Evolutionary conservation across 306 rosid genomes (phyloP).

Genomic region (Cicer yamashitae): DNA sequence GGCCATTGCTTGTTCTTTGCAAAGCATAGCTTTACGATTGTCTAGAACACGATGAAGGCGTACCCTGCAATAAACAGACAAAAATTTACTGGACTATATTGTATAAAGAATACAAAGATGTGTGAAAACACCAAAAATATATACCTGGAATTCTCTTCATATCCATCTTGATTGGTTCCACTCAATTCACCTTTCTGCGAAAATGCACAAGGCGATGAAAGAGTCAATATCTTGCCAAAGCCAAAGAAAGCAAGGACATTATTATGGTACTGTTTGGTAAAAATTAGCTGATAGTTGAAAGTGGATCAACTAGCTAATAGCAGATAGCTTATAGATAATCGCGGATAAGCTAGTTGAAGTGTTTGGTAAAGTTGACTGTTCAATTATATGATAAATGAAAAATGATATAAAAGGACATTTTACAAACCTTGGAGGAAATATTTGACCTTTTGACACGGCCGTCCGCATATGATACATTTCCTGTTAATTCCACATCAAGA

Average conservation of each 20-base stretch:
- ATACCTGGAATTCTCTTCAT: constrained; percentile 91
- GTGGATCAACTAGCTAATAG: too few species aligned
- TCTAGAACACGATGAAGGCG: constrained; percentile 92
- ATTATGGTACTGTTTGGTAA: too few species aligned
- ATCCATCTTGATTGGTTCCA: constrained; percentile 55
- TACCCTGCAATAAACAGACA: constrained; percentile 65
- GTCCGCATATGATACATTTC: constrained; percentile 57
- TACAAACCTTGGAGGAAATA: constrained; percentile 60
- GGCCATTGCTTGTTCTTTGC: constrained; percentile 99
- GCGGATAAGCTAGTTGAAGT: too few species aligned
- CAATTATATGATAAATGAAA: too few species aligned
- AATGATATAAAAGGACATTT: too few species aligned
- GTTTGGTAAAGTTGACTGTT: too few species aligned
- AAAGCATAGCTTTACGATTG: constrained; percentile 82
- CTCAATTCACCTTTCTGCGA: constrained; percentile 58
- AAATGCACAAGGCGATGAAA: constrained; percentile 46
- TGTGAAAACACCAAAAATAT: constrained; percentile 35
- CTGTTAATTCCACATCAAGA: constrained; percentile 48
- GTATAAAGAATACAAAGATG: constrained; percentile 26
- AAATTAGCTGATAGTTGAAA: too few species aligned
- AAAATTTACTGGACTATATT: constrained; percentile 49
- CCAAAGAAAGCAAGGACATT: constrained; percentile 13
- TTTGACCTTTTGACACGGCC: constrained; percentile 56
- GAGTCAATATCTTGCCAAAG: constrained; percentile 39
- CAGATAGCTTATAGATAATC: too few species aligned